Base-by-base conservation (phyloP, 148 eudicot species). In the Linanthus parryae region DNA sequence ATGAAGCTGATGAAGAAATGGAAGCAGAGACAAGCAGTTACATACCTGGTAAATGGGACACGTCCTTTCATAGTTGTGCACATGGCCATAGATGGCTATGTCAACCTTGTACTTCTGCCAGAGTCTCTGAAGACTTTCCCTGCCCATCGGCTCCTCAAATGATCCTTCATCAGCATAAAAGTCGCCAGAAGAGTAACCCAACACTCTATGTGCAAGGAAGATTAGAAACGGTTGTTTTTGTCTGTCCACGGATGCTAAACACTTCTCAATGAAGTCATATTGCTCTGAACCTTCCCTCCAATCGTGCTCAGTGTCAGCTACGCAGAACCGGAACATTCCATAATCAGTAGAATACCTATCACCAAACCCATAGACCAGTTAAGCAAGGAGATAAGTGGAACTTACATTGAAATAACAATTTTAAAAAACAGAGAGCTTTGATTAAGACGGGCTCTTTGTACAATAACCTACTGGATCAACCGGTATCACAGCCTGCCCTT, bases 71-170 rank as follows among this genome's bases (percentile, higher is more conserved):
- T 91, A 91, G 62, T 71, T 83, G 50, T 91, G 97, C 41, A 69
- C 88, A 65, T 91, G 97, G 25, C 97, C 97, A 15, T 48, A 91
- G 44, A 91, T 18, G 30, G 92, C 94, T 40, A 91, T 76, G 64
- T 91, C 97, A 38, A 86, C 94, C 61, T 86, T 83, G 62, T 91
- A 83, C 71, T 83, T 91, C 62, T 91, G 95, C 97, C 97, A 91
- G 12, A 91, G 76, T 52, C 74, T 86, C 52, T 91, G 86, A 59
- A 91, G 97, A 67, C 88, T 79, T 34, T 90, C 92, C 62, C 95
- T 74, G 35, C 97, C 97, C 95, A 91, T 91, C 41, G 97, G 97
- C 61, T 91, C 95, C 44, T 49, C 88, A 47, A 81, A 83, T 21
- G 97, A 76, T 20, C 97, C 97, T 54, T 82, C 57, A 1, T 40